Percentiles rank a stretch among this genome's conserved stretches.
phyloP scores from a whole-genome alignment of 2,329 filamentous ascomycete genomes.

The Aureobasidium pullulans region DNA sequence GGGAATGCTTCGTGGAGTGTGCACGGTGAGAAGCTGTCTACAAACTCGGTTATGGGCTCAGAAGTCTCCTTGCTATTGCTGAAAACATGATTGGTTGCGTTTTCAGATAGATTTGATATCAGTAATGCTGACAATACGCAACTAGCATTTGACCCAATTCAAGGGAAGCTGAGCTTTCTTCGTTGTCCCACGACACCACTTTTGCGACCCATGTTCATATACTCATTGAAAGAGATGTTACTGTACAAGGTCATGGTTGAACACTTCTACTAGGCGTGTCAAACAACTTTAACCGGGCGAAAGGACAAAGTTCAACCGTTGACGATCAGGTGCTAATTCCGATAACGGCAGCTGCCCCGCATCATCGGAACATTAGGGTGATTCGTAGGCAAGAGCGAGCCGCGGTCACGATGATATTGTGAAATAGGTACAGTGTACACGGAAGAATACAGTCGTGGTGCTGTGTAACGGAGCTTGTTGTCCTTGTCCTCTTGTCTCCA shows the following conservation, averaged over 20 bases:
- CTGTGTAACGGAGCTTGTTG: neutral
- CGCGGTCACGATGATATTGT: neutral
- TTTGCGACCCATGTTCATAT: too few relatives aligned
- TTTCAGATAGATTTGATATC: too few relatives aligned
- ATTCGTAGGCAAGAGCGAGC: neutral
- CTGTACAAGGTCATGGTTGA: too few relatives aligned
- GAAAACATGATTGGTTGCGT: neutral
- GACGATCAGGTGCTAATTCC: neutral
- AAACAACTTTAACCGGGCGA: neutral
- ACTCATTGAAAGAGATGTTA: too few relatives aligned
- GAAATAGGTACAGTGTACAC: neutral
- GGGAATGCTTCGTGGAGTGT: constrained; percentile 17
- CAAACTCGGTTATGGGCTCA: neutral
- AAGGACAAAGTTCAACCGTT: neutral
- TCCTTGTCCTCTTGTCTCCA: neutral
- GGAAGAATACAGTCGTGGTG: neutral
- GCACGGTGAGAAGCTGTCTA: neutral
- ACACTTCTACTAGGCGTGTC: neutral
- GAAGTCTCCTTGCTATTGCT: neutral
- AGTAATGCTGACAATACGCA: too few relatives aligned
- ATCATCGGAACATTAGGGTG: constrained; percentile 6
- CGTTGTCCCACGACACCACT: too few relatives aligned
- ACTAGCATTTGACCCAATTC: too few relatives aligned
- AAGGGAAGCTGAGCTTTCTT: too few relatives aligned
- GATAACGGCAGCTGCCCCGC: neutral